Conservation (phyloP, 2,329 filamentous ascomycete genomes). For the Scedosporium minutisporum region DNA sequence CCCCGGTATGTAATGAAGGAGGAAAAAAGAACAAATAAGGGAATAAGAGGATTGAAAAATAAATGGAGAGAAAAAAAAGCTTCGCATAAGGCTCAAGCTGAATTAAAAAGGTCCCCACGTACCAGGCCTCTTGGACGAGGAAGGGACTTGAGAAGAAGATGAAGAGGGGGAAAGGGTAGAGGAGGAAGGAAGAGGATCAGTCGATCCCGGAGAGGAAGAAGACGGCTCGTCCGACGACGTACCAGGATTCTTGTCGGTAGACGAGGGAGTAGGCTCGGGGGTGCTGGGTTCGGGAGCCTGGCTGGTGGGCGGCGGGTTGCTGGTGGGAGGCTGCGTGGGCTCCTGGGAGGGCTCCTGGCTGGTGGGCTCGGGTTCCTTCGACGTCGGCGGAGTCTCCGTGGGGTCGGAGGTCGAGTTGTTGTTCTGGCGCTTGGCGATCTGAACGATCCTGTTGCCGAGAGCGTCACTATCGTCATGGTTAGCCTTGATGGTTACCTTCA, state of each 20-base stretch:
- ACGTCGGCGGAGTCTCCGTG: conserved; percentile 5
- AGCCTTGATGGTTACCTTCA: conserved; percentile 49
- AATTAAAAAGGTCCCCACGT: conserved; percentile 2
- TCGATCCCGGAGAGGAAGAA: conserved; percentile 18
- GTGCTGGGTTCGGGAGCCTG: conserved; percentile 8
- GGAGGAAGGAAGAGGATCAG: conserved; percentile 20
- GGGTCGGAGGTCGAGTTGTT: conserved; percentile 17
- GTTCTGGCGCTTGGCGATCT: conserved; percentile 53
- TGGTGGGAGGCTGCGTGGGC: conserved; percentile 2
- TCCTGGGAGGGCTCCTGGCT: conserved; percentile 8
- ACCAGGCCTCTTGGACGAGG: conserved; percentile 7
- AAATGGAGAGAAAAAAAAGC: not conserved
- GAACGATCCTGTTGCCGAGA: conserved; percentile 52
- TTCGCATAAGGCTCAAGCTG: not conserved
- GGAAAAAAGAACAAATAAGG: no score
- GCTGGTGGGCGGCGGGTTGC: conserved; percentile 9
- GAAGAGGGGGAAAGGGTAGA: conserved; percentile 16
- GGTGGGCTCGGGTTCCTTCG: conserved; percentile 3
- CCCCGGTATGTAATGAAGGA: not conserved
- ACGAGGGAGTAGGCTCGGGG: conserved; percentile 7
- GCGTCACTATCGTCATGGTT: conserved; percentile 51
- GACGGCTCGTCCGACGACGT: conserved; percentile 12
- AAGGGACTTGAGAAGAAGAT: conserved; percentile 9
- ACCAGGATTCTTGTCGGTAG: conserved; percentile 7
- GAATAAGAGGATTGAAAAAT: not conserved